A percentile compares a stretch with the other conserved stretches of the same genome.
Conservation (phyloP, 2,329 filamentous ascomycete species). For the Xylaria sp. region DNA sequence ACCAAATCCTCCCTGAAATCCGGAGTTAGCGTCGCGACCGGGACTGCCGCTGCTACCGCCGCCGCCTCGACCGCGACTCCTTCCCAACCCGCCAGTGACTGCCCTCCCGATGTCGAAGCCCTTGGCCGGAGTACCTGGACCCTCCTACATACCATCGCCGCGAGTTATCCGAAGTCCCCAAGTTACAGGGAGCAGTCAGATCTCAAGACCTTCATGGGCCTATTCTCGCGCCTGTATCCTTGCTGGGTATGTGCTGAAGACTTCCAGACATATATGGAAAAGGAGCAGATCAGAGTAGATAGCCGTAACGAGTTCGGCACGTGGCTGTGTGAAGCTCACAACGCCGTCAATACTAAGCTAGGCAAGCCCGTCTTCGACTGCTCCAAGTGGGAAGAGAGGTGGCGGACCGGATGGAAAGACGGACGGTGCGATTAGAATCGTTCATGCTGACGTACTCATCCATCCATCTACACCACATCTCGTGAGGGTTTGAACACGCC, state of each 20-base stretch:
- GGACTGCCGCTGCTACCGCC: slow-evolving; percentile 50
- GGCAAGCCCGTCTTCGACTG: slow-evolving; percentile 95
- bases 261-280: slow-evolving; percentile 83
- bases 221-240: slow-evolving; percentile 90
- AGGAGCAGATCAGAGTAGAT: slow-evolving; percentile 71
- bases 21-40: slow-evolving; percentile 48
- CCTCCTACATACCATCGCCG: slow-evolving; percentile 90
- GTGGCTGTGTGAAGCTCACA: slow-evolving; percentile 89
- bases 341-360: slow-evolving; percentile 87
- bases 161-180: slow-evolving; percentile 81
- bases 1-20: slow-evolving; percentile 57
- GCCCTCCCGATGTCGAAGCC: slow-evolving; percentile 88
- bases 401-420: slow-evolving; percentile 88
- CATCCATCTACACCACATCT: background rate
- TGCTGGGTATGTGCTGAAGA: slow-evolving; percentile 97
- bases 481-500: background rate
- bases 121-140: slow-evolving; percentile 94
- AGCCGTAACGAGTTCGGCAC: slow-evolving; percentile 77
- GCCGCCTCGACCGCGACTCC: slow-evolving; percentile 46
- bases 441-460: background rate
- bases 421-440: slow-evolving; percentile 63
- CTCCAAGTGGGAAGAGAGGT: slow-evolving; percentile 89
- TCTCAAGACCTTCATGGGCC: slow-evolving; percentile 78
- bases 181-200: slow-evolving; percentile 77
- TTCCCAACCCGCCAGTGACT: slow-evolving; percentile 68